Percentiles rank a stretch among this genome's conserved stretches.
These are phyloP conservation scores for Tylopilus intermedius DNA, from an alignment of 768 basidiomycete genomes.

Conservation along the genomic window DNA sequence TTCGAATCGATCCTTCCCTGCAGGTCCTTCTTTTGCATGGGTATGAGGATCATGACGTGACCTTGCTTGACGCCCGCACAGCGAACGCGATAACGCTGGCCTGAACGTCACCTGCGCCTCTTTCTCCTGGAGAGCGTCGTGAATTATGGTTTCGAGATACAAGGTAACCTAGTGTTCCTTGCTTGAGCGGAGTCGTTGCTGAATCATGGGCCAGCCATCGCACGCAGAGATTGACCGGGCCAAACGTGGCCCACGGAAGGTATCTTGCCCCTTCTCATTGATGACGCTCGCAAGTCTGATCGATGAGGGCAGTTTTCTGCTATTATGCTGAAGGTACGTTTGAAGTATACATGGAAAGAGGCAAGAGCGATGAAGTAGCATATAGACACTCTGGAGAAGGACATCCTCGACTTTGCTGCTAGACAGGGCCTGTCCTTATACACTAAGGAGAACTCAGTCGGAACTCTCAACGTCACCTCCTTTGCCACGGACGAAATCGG, in stretches of 20 bases:
- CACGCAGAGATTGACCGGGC: slow-evolving; percentile 84
- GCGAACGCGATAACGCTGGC: slow-evolving; percentile 83
- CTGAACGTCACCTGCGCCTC: slow-evolving; percentile 77
- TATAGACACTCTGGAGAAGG: slow-evolving; percentile 73
- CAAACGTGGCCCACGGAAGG: slow-evolving; percentile 75
- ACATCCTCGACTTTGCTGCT: slow-evolving; percentile 78
- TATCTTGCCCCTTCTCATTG: slow-evolving; percentile 19
- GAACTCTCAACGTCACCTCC: slow-evolving; percentile 58
- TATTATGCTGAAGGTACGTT: slow-evolving; percentile 69
- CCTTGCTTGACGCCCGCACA: slow-evolving; percentile 23
- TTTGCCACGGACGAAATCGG: slow-evolving; percentile 50
- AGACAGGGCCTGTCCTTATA: slow-evolving; percentile 75
- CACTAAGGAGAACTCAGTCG: slow-evolving; percentile 65
- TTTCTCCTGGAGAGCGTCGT: slow-evolving; percentile 78
- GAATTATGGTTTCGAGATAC: slow-evolving; percentile 83
- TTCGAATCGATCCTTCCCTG: slow-evolving; percentile 61
- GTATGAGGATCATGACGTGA: slow-evolving; percentile 31
- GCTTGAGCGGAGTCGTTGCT: not conserved
- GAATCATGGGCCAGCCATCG: slow-evolving; percentile 57
- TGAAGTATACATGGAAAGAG: not conserved
- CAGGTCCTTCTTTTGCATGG: slow-evolving; percentile 80
- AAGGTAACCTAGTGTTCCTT: slow-evolving; percentile 44
- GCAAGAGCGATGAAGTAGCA: not conserved
- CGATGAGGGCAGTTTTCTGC: slow-evolving; percentile 52
- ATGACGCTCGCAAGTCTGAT: slow-evolving; percentile 6